Evolutionary conservation across 2,329 filamentous ascomycete species (phyloP).

Genomic region (Cladophialophora carrionii): DNA sequence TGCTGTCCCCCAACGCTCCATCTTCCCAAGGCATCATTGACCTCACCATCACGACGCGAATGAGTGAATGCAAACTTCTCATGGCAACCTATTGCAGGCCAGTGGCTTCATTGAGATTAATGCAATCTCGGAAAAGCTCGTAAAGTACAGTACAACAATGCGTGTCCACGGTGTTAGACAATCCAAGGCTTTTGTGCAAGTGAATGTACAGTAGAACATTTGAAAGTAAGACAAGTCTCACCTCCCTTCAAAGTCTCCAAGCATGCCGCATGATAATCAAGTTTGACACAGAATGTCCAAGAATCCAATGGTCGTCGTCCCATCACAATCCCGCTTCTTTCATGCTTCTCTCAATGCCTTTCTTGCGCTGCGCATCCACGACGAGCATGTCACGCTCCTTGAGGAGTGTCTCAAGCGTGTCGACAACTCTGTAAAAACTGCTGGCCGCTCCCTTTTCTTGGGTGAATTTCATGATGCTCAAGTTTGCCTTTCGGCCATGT

Average conservation of each 20-base stretch:
- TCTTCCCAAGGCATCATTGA: background rate
- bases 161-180: conserved; percentile 1
- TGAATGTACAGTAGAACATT: conserved; percentile 28
- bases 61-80: background rate
- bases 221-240: conserved; percentile 10
- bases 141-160: conserved; percentile 2
- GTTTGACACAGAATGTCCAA: conserved; percentile 7
- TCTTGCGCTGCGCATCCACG: conserved; percentile 65
- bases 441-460: conserved; percentile 91
- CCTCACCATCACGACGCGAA: background rate
- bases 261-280: conserved; percentile 4
- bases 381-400: conserved; percentile 68
- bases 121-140: conserved; percentile 2
- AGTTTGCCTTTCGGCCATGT: conserved; percentile 73
- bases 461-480: conserved; percentile 82
- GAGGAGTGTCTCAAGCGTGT: conserved; percentile 73
- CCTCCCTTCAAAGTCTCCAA: conserved; percentile 13
- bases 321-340: conserved; percentile 36
- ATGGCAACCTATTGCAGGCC: background rate
- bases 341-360: conserved; percentile 63
- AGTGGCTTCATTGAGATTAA: conserved; percentile 6
- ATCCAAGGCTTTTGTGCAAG: conserved; percentile 20
- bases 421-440: conserved; percentile 81
- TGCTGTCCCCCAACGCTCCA: no score
- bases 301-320: conserved; percentile 10